Evolutionary conservation across 1,284 basidiomycete genomes (phyloP).

Genomic region (Rhodotorula sp.): DNA sequence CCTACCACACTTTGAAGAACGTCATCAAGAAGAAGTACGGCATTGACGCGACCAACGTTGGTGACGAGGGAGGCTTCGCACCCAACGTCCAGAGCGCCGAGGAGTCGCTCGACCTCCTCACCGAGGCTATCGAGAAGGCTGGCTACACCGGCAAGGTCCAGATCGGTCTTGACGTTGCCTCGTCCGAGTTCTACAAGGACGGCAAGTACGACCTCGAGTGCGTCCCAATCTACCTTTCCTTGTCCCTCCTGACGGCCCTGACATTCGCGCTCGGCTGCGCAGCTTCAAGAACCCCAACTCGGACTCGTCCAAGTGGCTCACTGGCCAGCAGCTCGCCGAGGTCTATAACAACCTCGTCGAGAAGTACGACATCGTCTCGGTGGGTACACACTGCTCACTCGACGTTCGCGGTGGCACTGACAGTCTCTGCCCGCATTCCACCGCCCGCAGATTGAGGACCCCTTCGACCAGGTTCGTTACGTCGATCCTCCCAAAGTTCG

Average conservation of each 20-base stretch:
- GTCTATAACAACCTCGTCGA: conserved; percentile 82
- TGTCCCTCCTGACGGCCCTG: background rate
- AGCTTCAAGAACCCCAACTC: conserved; percentile 93
- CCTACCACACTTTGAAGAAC: conserved; percentile 98
- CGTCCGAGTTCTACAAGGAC: conserved; percentile 99
- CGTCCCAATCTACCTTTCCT: conserved; percentile 44
- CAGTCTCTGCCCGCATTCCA: no score
- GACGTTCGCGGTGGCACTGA: no score
- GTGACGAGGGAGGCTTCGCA: conserved; percentile 99
- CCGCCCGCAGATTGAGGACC: conserved; percentile 73
- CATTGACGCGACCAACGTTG: conserved; percentile 98
- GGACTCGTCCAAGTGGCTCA: conserved; percentile 90
- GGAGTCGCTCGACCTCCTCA: conserved; percentile 93
- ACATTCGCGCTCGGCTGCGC: background rate
- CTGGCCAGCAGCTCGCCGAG: conserved; percentile 87
- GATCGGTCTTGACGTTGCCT: conserved; percentile 98
- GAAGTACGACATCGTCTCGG: conserved; percentile 91
- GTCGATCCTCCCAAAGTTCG: background rate
- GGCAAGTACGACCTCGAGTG: conserved; percentile 99
- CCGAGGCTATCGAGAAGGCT: conserved; percentile 94
- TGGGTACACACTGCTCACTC: no score
- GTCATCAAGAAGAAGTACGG: conserved; percentile 99
- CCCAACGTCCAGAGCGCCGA: conserved; percentile 97
- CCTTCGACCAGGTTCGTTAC: conserved; percentile 81
- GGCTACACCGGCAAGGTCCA: conserved; percentile 98